Conservation (phyloP, 371 early-diverging fungal species). For the Rhizopus arrhizus region DNA sequence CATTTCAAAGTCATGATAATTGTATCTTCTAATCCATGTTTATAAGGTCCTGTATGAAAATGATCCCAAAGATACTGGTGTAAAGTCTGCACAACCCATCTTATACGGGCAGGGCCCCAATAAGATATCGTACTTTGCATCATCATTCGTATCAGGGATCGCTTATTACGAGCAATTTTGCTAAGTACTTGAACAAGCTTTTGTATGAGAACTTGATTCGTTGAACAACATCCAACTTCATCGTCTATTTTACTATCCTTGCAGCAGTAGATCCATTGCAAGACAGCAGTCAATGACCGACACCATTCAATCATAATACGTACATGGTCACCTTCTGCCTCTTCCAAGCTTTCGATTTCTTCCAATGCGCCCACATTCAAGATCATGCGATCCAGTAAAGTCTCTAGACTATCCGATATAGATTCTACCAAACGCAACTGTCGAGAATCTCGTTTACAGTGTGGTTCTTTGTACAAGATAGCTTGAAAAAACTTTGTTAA, state of each 20-base stretch:
- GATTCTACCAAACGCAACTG: conserved; percentile 27
- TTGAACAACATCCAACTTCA: conserved; percentile 11
- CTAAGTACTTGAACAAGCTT: conserved; percentile 41
- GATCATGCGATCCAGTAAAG: conserved; percentile 42
- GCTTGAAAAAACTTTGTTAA: conserved; percentile 20
- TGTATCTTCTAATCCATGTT: conserved; percentile 58
- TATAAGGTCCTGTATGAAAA: conserved; percentile 53
- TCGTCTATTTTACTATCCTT: conserved; percentile 14
- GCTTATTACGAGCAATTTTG: conserved; percentile 25
- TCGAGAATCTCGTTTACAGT: conserved; percentile 1
- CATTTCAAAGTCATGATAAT: conserved; percentile 65
- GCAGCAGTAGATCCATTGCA: conserved; percentile 38
- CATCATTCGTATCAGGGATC: conserved; percentile 10
- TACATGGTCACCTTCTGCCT: conserved; percentile 16
- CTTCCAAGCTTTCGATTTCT: conserved; percentile 17
- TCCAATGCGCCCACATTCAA: conserved; percentile 33
- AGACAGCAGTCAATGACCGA: conserved; percentile 32
- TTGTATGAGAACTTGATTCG: conserved; percentile 29
- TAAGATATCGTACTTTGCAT: conserved; percentile 18
- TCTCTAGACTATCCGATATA: conserved; percentile 45
- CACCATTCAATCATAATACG: conserved; percentile 43
- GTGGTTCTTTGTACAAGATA: conserved; percentile 7
- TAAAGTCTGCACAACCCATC: conserved; percentile 26
- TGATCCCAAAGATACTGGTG: conserved; percentile 50
- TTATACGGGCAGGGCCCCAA: conserved; percentile 28